These are phyloP conservation scores for Boletus coccyginus DNA, from an alignment of 768 basidiomycete genomes.

Conservation along the genomic window DNA sequence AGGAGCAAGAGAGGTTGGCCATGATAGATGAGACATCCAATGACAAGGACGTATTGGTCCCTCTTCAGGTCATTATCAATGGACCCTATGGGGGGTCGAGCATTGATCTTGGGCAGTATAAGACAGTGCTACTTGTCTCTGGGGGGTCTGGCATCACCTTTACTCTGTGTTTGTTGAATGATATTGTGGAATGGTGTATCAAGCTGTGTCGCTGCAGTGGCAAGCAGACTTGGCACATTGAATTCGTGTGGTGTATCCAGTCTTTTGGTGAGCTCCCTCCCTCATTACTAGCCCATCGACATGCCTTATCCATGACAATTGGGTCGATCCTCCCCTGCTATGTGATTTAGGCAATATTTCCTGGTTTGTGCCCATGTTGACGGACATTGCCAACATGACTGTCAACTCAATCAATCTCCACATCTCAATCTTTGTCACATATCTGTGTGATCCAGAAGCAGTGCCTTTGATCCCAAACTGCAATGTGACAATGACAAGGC, in stretches of 20 bases:
- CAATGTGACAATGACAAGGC: constrained; percentile 48
- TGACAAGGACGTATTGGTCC: constrained; percentile 17
- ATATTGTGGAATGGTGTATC: constrained; percentile 66
- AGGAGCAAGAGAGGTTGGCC: constrained; percentile 34
- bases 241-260: constrained; percentile 79
- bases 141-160: no score
- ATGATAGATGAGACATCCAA: neutral
- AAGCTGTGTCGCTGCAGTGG: constrained; percentile 43
- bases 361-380: constrained; percentile 51
- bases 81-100: constrained; percentile 86
- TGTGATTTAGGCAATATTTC: constrained; percentile 41
- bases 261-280: constrained; percentile 55
- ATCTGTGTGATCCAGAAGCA: constrained; percentile 65
- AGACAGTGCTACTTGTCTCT: constrained; percentile 71
- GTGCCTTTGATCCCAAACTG: constrained; percentile 66
- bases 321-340: neutral
- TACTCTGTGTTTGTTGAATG: constrained; percentile 76
- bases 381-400: constrained; percentile 43
- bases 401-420: constrained; percentile 54
- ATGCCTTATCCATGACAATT: neutral
- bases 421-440: constrained; percentile 75
- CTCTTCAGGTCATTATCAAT: constrained; percentile 74
- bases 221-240: constrained; percentile 61
- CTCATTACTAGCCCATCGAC: neutral
- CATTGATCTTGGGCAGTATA: constrained; percentile 66